phyloP scores from a whole-genome alignment of 257 asterid species.

The Nicotiana paniculata region DNA sequence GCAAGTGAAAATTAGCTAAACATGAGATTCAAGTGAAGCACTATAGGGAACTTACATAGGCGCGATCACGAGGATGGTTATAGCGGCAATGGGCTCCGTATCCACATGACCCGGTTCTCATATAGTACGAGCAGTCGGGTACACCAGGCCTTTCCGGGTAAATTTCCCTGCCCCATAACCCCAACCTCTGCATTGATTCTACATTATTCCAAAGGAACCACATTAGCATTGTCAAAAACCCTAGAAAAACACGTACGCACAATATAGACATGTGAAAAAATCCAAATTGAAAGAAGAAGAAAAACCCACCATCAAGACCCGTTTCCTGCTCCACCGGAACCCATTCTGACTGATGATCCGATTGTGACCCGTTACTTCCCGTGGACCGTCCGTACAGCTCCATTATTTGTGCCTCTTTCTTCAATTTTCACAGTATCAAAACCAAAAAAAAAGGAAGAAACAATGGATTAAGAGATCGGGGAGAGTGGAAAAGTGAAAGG shows the following conservation, averaged over 20 bases:
- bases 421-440: conserved; percentile 10
- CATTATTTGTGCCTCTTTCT: conserved; percentile 23
- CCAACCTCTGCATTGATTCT: conserved; percentile 59
- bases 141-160: conserved; percentile 74
- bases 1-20: neutral
- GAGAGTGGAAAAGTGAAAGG: neutral
- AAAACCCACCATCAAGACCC: conserved; percentile 46
- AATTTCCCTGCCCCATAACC: conserved; percentile 45
- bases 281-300: neutral
- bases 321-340: conserved; percentile 25
- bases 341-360: conserved; percentile 47
- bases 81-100: conserved; percentile 80
- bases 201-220: conserved; percentile 17
- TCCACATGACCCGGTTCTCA: conserved; percentile 78
- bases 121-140: conserved; percentile 66
- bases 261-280: conserved; percentile 9
- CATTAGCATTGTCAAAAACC: conserved; percentile 1
- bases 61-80: conserved; percentile 74
- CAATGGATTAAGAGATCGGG: neutral
- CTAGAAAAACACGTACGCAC: conserved; percentile 21
- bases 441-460: neutral
- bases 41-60: conserved; percentile 38
- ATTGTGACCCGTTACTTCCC: conserved; percentile 26
- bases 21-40: neutral
- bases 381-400: conserved; percentile 40